Percentiles rank a stretch among this genome's conserved stretches.
These are phyloP conservation scores for Trichoderma koningiopsis DNA, from an alignment of 2,329 filamentous ascomycete genomes.

Conservation along the genomic window DNA sequence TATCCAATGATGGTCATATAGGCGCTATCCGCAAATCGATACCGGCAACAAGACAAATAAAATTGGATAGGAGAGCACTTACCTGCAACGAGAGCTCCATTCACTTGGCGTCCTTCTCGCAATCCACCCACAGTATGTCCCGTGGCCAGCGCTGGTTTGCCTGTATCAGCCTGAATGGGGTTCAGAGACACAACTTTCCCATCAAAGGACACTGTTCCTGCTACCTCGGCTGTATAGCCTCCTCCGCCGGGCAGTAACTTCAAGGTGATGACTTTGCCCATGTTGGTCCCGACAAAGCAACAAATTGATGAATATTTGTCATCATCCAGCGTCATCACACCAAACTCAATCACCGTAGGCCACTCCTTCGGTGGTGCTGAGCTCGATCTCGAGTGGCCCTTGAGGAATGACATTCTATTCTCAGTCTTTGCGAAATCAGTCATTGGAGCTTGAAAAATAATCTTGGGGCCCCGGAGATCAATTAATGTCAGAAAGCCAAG, in stretches of 20 bases:
- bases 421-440: conserved; percentile 75
- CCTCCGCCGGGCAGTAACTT: conserved; percentile 79
- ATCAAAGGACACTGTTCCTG: conserved; percentile 67
- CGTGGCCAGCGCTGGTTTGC: conserved; percentile 73
- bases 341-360: conserved; percentile 84
- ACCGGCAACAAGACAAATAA: neutral
- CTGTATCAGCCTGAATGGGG: conserved; percentile 78
- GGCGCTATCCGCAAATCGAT: neutral
- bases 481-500: conserved; percentile 78
- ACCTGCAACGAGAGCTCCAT: conserved; percentile 79
- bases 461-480: conserved; percentile 81
- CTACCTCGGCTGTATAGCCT: conserved; percentile 71
- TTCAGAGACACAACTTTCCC: conserved; percentile 73
- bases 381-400: conserved; percentile 38
- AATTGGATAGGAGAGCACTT: conserved; percentile 34
- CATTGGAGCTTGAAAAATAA: conserved; percentile 76
- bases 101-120: conserved; percentile 70
- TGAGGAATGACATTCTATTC: conserved; percentile 73
- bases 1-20: neutral
- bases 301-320: conserved; percentile 94
- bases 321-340: conserved; percentile 89
- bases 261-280: conserved; percentile 83
- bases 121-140: conserved; percentile 75
- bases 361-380: conserved; percentile 63
- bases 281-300: conserved; percentile 86